Evolutionary conservation across 2,329 filamentous ascomycete genomes (phyloP).

Genomic region (Rosellinia necatrix): DNA sequence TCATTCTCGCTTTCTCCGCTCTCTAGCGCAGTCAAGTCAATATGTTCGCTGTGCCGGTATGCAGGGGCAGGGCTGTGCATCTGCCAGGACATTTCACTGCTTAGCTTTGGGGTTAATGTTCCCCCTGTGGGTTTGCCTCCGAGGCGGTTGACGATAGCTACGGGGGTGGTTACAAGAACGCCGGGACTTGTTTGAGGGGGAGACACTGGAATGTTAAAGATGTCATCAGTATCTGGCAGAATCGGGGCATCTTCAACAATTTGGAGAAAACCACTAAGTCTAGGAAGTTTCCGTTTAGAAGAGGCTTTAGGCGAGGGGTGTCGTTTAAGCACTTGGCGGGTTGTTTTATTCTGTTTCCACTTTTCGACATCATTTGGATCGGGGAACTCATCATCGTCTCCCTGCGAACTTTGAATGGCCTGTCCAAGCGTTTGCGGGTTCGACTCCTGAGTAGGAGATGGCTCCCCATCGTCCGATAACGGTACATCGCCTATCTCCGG

Average conservation of each 20-base stretch:
- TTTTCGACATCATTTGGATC: slow-evolving; percentile 39
- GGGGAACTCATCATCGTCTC: slow-evolving; percentile 41
- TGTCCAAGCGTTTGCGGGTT: neutral
- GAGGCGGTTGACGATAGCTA: slow-evolving; percentile 21
- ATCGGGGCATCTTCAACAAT: slow-evolving; percentile 22
- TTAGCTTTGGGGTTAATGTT: slow-evolving; percentile 37
- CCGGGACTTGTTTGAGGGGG: slow-evolving; percentile 46
- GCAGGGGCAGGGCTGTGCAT: slow-evolving; percentile 35
- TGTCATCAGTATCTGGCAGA: slow-evolving; percentile 22
- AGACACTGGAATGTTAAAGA: slow-evolving; percentile 47
- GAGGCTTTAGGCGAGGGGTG: slow-evolving; percentile 36
- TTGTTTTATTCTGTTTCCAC: slow-evolving; percentile 31
- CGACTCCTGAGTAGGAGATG: slow-evolving; percentile 23
- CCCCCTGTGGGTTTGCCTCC: slow-evolving; percentile 10
- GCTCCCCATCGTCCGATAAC: slow-evolving; percentile 24
- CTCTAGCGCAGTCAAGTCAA: slow-evolving; percentile 37
- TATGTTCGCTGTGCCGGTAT: slow-evolving; percentile 23
- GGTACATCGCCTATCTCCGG: slow-evolving; percentile 31
- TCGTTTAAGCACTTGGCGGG: slow-evolving; percentile 30
- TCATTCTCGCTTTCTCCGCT: slow-evolving; percentile 29
- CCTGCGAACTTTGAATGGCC: slow-evolving; percentile 34
- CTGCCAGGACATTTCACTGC: slow-evolving; percentile 36
- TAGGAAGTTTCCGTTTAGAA: slow-evolving; percentile 34
- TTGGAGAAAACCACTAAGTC: slow-evolving; percentile 23
- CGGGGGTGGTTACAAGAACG: slow-evolving; percentile 32